Evolutionary conservation across 352 stramenopile species (phyloP).

Genomic region (Phytophthora fragariaefolia): DNA sequence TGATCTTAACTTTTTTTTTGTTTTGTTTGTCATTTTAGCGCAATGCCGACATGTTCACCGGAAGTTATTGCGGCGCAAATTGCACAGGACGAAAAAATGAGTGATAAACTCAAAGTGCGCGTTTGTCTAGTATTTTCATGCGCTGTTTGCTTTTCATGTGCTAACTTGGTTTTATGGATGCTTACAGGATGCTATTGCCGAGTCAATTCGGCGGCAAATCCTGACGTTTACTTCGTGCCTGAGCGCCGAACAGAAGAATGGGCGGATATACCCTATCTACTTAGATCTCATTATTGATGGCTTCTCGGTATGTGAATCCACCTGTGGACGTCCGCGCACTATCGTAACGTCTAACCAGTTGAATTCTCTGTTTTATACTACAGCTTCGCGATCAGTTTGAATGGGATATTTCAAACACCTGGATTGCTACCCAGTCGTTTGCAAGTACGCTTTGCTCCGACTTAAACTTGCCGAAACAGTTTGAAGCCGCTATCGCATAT

Average conservation of each 20-base stretch:
- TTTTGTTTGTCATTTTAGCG: slow-evolving; percentile 24
- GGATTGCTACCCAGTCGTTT: slow-evolving; percentile 55
- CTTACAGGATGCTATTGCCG: slow-evolving; percentile 60
- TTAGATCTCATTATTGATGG: slow-evolving; percentile 76
- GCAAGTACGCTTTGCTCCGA: slow-evolving; percentile 62
- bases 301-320: slow-evolving; percentile 57
- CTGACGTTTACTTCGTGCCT: slow-evolving; percentile 63
- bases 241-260: slow-evolving; percentile 20
- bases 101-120: slow-evolving; percentile 48
- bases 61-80: slow-evolving; percentile 68
- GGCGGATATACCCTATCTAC: slow-evolving; percentile 67
- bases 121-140: not conserved
- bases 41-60: slow-evolving; percentile 41
- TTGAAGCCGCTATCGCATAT: slow-evolving; percentile 73
- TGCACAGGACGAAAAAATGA: slow-evolving; percentile 66
- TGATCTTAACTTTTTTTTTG: no score
- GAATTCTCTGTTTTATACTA: not conserved
- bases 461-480: slow-evolving; percentile 56
- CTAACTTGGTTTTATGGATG: slow-evolving; percentile 7
- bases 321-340: no score
- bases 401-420: slow-evolving; percentile 74
- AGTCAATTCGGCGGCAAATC: slow-evolving; percentile 77
- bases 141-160: not conserved
- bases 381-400: slow-evolving; percentile 84
- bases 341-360: not conserved